phyloP scores from a whole-genome alignment of 2,329 filamentous ascomycete genomes.

The Cryphonectria carpinicola region DNA sequence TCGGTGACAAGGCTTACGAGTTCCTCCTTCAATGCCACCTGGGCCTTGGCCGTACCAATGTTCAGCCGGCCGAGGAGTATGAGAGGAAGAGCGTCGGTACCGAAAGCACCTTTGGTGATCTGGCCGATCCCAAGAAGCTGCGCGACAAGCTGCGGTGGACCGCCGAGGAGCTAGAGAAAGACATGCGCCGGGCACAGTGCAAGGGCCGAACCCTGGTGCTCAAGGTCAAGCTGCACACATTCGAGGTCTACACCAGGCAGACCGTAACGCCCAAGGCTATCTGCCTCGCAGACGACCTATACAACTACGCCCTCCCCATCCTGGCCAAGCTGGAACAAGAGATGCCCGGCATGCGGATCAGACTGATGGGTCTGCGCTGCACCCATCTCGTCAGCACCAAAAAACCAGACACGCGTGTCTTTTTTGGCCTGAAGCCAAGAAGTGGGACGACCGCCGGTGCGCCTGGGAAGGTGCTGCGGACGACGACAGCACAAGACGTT shows the following conservation, averaged over 20 bases:
- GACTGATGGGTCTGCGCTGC: constrained; percentile 86
- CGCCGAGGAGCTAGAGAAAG: constrained; percentile 84
- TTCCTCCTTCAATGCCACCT: constrained; percentile 86
- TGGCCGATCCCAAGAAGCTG: constrained; percentile 69
- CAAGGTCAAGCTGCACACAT: constrained; percentile 93
- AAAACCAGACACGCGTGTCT: constrained; percentile 74
- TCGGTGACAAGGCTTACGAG: constrained; percentile 88
- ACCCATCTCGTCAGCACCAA: constrained; percentile 87
- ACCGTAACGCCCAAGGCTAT: constrained; percentile 74
- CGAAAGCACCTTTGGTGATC: constrained; percentile 86
- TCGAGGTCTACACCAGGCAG: constrained; percentile 87
- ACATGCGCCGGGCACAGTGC: constrained; percentile 77
- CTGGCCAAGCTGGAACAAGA: constrained; percentile 83
- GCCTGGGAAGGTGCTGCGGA: constrained; percentile 26
- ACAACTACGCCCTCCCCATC: constrained; percentile 80
- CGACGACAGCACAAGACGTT: background rate
- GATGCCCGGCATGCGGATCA: constrained; percentile 74
- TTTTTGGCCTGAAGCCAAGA: constrained; percentile 69
- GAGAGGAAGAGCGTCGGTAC: constrained; percentile 94
- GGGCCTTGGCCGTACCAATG: constrained; percentile 80
- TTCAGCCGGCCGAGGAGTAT: constrained; percentile 86
- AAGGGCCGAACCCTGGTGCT: constrained; percentile 90
- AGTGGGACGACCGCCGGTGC: constrained; percentile 23
- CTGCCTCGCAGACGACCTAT: constrained; percentile 77
- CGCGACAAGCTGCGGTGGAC: constrained; percentile 78